Evolutionary conservation across 805 yeast genomes (phyloP), one percentile per base, ranked within the genome.

Genomic region (Schizosaccharomyces cryophilus): DNA sequence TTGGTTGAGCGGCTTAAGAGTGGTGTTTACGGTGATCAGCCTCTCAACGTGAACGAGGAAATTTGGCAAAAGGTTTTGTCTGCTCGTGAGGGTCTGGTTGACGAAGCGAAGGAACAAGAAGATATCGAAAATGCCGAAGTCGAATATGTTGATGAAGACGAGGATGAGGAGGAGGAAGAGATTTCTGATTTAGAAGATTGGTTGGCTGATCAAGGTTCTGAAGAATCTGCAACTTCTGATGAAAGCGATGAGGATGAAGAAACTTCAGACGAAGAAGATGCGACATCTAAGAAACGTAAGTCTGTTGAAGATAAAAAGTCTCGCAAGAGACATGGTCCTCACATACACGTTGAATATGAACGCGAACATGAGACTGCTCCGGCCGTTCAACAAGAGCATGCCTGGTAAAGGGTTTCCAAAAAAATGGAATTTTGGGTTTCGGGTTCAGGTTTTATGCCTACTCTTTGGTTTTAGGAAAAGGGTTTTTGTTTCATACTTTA

Each of bases 1-100:
- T 45, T 93, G 65, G 77, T 93, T 69, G 96, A 89, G 61, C 82
- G 98, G 73, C 79, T 93, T 69, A 93, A 93, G 81, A 82, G 90
- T 69, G 98, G 98, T 64, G 97, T 97, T 1, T 93, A 93, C 70
- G 98, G 98, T 65, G 97, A 93, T 69, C 87, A 90, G 72, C 98
- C 98, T 62, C 77, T 93, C 69, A 93, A 93, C 69, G 97, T 93
- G 45, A 97, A 93, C 68, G 96, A 90, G 69, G 83, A 83, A 73
- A 81, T 93, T 63, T 93, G 98, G 98, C 84, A 84, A 78, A 86
- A 83, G 75, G 94, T 93, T 29, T 79, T 93, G 75, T 88, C 89
- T 64, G 73, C 73, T 54, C 59, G 48, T 9, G 78, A 78, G 61
- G 82, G 83, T 62, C 59, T 45, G 5, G 84, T 83, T 67, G 90